Percentiles rank a stretch among this genome's conserved stretches.
Evolutionary conservation across 176 grass and related monocot genomes (phyloP).

Genomic region (Lolium multiflorum): DNA sequence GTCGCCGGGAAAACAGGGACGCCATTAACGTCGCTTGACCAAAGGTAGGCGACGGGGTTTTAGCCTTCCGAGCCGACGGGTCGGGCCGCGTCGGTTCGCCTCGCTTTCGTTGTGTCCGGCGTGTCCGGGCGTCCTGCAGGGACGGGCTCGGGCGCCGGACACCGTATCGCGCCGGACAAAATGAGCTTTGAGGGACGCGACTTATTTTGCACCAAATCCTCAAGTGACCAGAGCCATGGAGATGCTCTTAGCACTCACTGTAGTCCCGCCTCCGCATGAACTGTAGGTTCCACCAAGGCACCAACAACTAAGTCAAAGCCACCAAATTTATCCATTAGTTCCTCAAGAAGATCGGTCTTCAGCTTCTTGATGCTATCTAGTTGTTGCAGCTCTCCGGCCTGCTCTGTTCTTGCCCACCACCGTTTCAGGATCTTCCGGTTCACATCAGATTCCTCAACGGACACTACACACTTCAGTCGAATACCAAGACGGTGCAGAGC

Average conservation of each 20-base stretch:
- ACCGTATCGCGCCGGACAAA: no score
- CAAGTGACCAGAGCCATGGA: no score
- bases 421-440: slow-evolving; percentile 73
- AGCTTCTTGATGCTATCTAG: slow-evolving; percentile 56
- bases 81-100: no score
- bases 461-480: slow-evolving; percentile 71
- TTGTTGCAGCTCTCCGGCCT: slow-evolving; percentile 66
- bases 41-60: no score
- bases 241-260: slow-evolving; percentile 61
- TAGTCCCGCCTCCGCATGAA: slow-evolving; percentile 39
- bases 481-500: slow-evolving; percentile 72
- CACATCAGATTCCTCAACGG: slow-evolving; percentile 71
- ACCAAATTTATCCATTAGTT: slow-evolving; percentile 59
- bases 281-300: slow-evolving; percentile 58
- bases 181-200: no score
- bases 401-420: slow-evolving; percentile 74
- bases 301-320: slow-evolving; percentile 81
- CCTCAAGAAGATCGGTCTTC: slow-evolving; percentile 48
- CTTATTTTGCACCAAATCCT: no score
- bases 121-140: no score
- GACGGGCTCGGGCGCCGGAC: no score
- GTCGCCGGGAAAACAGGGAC: no score
- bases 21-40: no score
- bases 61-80: no score
- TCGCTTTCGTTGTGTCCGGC: no score